Evolutionary conservation across 352 stramenopile genomes (phyloP), one percentile per base, ranked within the genome.

Genomic region (Phytophthora brassicae): DNA sequence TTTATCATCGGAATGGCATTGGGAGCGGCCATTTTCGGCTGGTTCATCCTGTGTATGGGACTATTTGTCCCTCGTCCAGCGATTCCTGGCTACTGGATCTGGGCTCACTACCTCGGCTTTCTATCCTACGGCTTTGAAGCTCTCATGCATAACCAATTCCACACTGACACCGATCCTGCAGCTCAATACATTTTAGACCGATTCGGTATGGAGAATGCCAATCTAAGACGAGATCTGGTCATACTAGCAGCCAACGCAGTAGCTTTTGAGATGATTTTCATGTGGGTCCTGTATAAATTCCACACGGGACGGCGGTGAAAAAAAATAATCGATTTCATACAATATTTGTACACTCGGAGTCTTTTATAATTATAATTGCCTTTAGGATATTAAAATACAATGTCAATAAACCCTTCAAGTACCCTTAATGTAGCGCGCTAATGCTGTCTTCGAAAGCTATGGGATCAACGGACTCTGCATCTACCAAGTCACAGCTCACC

Each of bases 1-100:
- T 89, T 90, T 54, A 92, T 96, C 61, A 89, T 90, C 47, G 87
- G 85, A n/a, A 92, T 96, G 35, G 86, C 82, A 4, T 61, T 93
- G 19, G 80, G 73, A 12, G 84, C 83, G 2, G 81, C 84, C 8
- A 24, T 90, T 20, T 93, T 90, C 38, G 88, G 86, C n/a, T 85
- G 92, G 61, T 88, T 93, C 28, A 94, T 92, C 70, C 71, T 92
- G 17, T 88, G 76, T 44, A 81, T 91, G 59, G 88, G 86, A 3
- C 80, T 94, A 50, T 84, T 95, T 54, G 74, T 92, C 43, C 73
- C 80, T 2, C 64, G 53, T 20, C 55, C 66, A 20, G 52, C 63
- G 16, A 94, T 96, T 43, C 82, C 83, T 0, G 26, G 43, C 31
- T 89, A 88, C 67, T 88, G 86, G 72, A 76, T 76, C 43, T 96